These are phyloP conservation scores for Giardia duodenalis DNA, from an alignment of 208 protist genomes.

Conservation along the genomic window DNA sequence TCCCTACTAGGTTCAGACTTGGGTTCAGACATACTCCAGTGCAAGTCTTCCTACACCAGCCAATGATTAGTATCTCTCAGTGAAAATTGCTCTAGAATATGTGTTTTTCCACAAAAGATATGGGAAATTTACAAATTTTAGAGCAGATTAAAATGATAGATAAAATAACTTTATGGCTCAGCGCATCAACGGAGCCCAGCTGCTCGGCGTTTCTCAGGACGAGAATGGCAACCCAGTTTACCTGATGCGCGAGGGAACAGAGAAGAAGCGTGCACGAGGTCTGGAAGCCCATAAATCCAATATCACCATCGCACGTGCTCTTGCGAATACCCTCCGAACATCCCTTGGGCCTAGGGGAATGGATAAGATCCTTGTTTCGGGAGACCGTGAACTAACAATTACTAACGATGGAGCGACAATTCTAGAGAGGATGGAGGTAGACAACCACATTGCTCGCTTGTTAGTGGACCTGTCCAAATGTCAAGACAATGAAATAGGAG, in stretches of 20 bases:
- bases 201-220: conserved; percentile 74
- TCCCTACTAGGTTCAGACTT: no score
- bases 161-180: no score
- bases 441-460: conserved; percentile 94
- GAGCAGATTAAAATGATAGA: no score
- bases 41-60: no score
- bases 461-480: conserved; percentile 96
- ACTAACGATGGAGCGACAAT: conserved; percentile 99
- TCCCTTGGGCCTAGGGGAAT: conserved; percentile 83
- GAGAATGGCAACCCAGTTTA: conserved; percentile 96
- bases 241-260: conserved; percentile 84
- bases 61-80: no score
- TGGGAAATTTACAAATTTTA: no score
- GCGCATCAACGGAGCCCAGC: not conserved
- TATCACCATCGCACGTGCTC: conserved; percentile 81
- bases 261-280: conserved; percentile 77
- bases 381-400: conserved; percentile 92
- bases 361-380: conserved; percentile 77
- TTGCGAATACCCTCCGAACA: conserved; percentile 83
- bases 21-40: no score
- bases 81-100: no score
- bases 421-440: conserved; percentile 66
- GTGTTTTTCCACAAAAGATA: no score
- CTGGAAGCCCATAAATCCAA: conserved; percentile 90
- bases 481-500: conserved; percentile 98